Evolutionary conservation across 768 basidiomycete species (phyloP), one percentile per base, ranked within the genome.

Genomic region (Kwoniella heveanensis): DNA sequence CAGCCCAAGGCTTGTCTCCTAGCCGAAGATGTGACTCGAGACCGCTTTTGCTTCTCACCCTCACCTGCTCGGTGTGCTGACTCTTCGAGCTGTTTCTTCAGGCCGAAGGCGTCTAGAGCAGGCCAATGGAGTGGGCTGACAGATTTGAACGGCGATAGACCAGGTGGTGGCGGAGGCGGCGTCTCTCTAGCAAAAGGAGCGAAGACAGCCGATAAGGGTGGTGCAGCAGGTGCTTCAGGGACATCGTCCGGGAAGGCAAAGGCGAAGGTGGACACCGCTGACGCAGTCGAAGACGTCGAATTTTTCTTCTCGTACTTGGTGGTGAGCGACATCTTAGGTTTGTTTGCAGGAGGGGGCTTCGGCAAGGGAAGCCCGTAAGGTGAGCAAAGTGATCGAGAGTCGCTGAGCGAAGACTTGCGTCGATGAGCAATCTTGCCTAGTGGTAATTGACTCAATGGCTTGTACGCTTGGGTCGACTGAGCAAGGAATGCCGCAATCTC

Each of bases 301-400:
- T 68, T 71, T 21, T 67, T 73, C 54, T 72, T 56, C 52, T 76
- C 72, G 46, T 73, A 76, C 58, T 76, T 76, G 56, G 72, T 76
- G 6, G 58, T 65, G 2, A 76, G 36, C 0, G 70, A 70, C 26
- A 57, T 56, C 54, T 65, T 69, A 9, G 64, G 61, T 29, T 64
- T 62, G 27, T 53, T 26, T 1, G 36, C 21, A 9, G 27, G 44
- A 29, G 49, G 24, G 1, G 56, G 59, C 22, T 52, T 62, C 19
- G 70, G 68, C 1, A 66, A 50, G 15, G 72, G 75, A 25, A 74
- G 60, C 21, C 70, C 70, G 47, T 77, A 74, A 13, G 75, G 75
- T 15, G 75, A 77, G 12, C 27, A 22, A 1, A 65, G 4, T 1
- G 49, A 37, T 50, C 75, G 39, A 26, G 69, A 66, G 22, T 71